Evolutionary conservation across 768 basidiomycete genomes (phyloP).

Genomic region (Leccinum boreale): DNA sequence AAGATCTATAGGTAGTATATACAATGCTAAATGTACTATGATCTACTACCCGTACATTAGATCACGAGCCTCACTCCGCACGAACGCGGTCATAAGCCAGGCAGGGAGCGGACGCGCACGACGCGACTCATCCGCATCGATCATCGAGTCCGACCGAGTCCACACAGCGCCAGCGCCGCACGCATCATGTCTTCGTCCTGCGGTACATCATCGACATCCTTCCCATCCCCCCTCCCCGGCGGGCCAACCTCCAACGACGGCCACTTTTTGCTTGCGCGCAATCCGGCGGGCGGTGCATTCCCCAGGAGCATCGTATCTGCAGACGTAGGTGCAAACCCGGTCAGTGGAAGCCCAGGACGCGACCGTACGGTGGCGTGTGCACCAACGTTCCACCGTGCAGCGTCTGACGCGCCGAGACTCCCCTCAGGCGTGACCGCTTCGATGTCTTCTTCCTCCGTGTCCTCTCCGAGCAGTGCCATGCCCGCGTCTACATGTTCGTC

Average conservation of each 20-base stretch:
- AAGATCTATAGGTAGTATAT: not conserved
- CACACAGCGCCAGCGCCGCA: constrained; percentile 66
- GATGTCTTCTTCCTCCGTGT: constrained; percentile 61
- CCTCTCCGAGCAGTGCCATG: constrained; percentile 29
- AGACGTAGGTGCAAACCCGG: not conserved
- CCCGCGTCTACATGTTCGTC: not conserved
- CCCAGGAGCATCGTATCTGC: not conserved
- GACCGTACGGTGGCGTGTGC: not conserved
- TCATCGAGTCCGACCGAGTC: constrained; percentile 35
- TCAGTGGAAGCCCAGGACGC: not conserved
- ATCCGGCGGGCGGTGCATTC: not conserved
- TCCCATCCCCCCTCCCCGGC: not conserved
- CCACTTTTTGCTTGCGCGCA: constrained; percentile 1
- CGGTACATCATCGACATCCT: constrained; percentile 13
- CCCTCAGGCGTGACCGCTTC: constrained; percentile 65
- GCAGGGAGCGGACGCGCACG: not conserved
- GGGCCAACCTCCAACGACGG: not conserved
- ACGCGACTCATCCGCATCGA: constrained; percentile 13
- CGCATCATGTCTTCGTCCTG: constrained; percentile 69
- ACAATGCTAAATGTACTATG: constrained; percentile 1
- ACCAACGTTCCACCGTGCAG: constrained; percentile 34
- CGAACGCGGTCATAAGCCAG: not conserved
- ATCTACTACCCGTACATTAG: not conserved
- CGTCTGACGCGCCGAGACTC: constrained; percentile 42
- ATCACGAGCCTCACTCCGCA: not conserved